phyloP scores from a whole-genome alignment of 2,329 filamentous ascomycete species.

The Penicillium digitatum region DNA sequence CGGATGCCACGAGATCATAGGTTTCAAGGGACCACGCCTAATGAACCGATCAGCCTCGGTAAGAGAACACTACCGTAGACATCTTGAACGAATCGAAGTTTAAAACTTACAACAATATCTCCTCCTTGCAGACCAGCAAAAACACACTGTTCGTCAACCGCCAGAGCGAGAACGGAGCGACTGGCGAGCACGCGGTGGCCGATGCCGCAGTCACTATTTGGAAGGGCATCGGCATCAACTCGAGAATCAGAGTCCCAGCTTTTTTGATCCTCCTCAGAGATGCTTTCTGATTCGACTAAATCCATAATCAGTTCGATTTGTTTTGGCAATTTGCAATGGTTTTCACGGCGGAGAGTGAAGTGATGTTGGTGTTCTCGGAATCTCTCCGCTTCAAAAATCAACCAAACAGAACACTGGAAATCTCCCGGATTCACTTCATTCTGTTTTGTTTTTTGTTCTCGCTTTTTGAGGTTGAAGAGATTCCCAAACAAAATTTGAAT shows the following conservation, averaged over 20 bases:
- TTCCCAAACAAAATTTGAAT: not conserved
- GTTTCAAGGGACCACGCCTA: constrained; percentile 80
- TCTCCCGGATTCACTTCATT: constrained; percentile 1
- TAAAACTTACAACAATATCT: constrained; percentile 67
- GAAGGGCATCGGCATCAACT: constrained; percentile 20
- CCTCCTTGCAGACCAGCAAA: constrained; percentile 92
- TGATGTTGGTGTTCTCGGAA: constrained; percentile 10
- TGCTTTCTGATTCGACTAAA: constrained; percentile 35
- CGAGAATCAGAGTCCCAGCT: constrained; percentile 31
- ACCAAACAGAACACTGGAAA: constrained; percentile 4
- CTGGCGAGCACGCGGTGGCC: constrained; percentile 43
- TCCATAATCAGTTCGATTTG: constrained; percentile 25
- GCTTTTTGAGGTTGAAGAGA: not conserved
- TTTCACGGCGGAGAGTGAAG: constrained; percentile 19
- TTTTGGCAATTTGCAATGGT: not conserved
- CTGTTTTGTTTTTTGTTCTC: not conserved
- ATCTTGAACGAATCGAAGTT: not conserved
- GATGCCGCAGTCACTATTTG: constrained; percentile 36
- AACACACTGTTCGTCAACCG: constrained; percentile 73
- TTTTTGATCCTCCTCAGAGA: constrained; percentile 37
- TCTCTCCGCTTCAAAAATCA: constrained; percentile 1
- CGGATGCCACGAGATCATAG: constrained; percentile 71
- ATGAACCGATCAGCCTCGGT: constrained; percentile 14
- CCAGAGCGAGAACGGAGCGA: constrained; percentile 63
- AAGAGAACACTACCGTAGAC: not conserved